Evolutionary conservation across 257 asterid genomes (phyloP).

Genomic region (Ligustrum vulgare): DNA sequence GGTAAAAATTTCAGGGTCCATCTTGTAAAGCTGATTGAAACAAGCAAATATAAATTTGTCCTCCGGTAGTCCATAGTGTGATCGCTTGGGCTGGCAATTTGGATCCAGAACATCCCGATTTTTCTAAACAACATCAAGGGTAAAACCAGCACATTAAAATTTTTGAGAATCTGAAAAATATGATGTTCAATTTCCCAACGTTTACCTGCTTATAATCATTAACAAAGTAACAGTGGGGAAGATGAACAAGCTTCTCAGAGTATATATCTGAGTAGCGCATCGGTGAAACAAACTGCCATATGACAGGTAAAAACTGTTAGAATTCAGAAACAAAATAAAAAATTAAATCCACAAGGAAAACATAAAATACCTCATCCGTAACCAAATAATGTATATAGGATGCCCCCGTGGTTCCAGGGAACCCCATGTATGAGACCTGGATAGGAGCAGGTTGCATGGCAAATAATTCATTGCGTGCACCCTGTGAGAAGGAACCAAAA

Average conservation of each 20-base stretch:
- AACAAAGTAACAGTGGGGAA: constrained; percentile 97
- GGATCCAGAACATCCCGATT: constrained; percentile 89
- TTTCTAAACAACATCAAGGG: constrained; percentile 49
- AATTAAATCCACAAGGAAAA: neutral
- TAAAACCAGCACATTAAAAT: constrained; percentile 17
- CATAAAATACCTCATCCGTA: constrained; percentile 74
- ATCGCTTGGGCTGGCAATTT: constrained; percentile 72
- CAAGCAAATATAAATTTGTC: constrained; percentile 95
- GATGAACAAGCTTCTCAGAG: constrained; percentile 92
- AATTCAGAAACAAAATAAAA: neutral
- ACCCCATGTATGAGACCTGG: constrained; percentile 99
- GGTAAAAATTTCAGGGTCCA: constrained; percentile 90
- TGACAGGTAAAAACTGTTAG: constrained; percentile 14
- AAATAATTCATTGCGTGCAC: constrained; percentile 98
- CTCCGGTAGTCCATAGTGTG: constrained; percentile 94
- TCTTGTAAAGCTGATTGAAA: constrained; percentile 98
- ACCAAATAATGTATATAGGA: constrained; percentile 87
- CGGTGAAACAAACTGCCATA: constrained; percentile 92
- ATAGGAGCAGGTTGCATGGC: constrained; percentile 99
- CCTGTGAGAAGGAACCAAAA: constrained; percentile 43
- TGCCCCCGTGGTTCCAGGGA: constrained; percentile 99
- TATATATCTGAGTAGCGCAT: constrained; percentile 71
- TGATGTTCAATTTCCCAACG: constrained; percentile 4
- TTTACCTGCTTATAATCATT: constrained; percentile 96
- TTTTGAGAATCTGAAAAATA: neutral